These are phyloP conservation scores for Suillus tomentosus DNA, from an alignment of 768 basidiomycete species.

Conservation along the genomic window DNA sequence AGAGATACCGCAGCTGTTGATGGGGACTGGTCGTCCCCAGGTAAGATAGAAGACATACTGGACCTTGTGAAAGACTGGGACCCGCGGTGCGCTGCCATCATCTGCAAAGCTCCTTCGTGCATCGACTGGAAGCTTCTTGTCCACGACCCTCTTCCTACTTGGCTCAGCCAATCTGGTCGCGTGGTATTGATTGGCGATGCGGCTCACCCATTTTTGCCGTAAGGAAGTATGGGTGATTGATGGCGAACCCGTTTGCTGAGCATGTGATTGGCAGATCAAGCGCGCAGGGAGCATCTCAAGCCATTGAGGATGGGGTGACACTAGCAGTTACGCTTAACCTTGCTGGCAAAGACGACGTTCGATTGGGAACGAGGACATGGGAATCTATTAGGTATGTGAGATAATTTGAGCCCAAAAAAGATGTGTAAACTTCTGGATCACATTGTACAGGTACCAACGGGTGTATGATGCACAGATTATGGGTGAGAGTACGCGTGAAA, in stretches of 20 bases:
- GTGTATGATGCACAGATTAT: constrained; percentile 21
- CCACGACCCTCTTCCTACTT: constrained; percentile 38
- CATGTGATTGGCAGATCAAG: constrained; percentile 16
- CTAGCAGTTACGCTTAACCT: constrained; percentile 32
- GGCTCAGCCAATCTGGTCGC: constrained; percentile 34
- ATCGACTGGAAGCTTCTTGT: constrained; percentile 43
- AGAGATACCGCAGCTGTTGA: constrained; percentile 26
- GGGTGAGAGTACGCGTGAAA: constrained; percentile 29
- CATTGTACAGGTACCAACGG: constrained; percentile 25
- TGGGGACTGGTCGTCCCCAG: constrained; percentile 24
- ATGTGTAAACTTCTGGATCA: background rate
- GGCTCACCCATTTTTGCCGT: constrained; percentile 35
- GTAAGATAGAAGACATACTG: constrained; percentile 25
- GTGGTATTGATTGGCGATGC: constrained; percentile 31
- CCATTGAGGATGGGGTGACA: constrained; percentile 42
- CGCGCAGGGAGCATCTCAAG: constrained; percentile 41
- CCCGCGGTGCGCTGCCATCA: constrained; percentile 26
- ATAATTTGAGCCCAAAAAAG: background rate
- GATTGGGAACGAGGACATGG: constrained; percentile 16
- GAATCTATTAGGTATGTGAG: constrained; percentile 19
- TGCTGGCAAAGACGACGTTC: constrained; percentile 9
- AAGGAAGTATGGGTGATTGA: background rate
- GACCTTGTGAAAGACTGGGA: constrained; percentile 27
- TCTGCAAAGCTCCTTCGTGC: constrained; percentile 28
- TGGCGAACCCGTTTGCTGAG: background rate